A percentile compares a stretch with the other conserved stretches of the same genome.
phyloP scores from a whole-genome alignment of 2,329 filamentous ascomycete species.

The Shiraia bambusicola region DNA sequence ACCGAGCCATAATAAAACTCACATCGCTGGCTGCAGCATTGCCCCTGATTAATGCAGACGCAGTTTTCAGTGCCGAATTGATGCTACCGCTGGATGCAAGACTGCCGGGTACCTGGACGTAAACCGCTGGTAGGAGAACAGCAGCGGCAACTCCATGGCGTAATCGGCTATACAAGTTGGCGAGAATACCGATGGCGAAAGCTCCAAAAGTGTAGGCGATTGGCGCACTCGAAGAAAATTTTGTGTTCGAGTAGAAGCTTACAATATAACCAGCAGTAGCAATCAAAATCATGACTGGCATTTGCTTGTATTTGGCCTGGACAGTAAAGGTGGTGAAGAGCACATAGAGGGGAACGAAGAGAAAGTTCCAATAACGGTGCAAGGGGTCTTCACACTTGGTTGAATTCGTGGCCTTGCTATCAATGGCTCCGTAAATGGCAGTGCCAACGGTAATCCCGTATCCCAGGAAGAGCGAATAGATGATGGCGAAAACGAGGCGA shows the following conservation, averaged over 20 bases:
- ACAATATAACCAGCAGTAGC: slow-evolving; percentile 71
- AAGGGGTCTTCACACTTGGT: slow-evolving; percentile 50
- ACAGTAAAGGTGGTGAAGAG: slow-evolving; percentile 72
- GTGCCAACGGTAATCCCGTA: slow-evolving; percentile 54
- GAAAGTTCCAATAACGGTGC: slow-evolving; percentile 59
- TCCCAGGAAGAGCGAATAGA: slow-evolving; percentile 54
- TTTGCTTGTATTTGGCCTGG: slow-evolving; percentile 76
- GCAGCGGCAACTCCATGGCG: slow-evolving; percentile 53
- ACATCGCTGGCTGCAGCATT: slow-evolving; percentile 17
- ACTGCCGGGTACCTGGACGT: slow-evolving; percentile 38
- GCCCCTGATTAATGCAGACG: slow-evolving; percentile 29
- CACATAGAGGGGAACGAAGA: slow-evolving; percentile 74
- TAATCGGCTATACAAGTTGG: slow-evolving; percentile 73
- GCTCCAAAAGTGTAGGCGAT: slow-evolving; percentile 77
- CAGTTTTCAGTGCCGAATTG: slow-evolving; percentile 30
- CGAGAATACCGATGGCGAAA: slow-evolving; percentile 71
- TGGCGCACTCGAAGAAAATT: slow-evolving; percentile 68
- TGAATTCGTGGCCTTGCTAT: slow-evolving; percentile 46
- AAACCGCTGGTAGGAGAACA: slow-evolving; percentile 35
- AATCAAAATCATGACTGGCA: slow-evolving; percentile 73
- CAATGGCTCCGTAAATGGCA: slow-evolving; percentile 50
- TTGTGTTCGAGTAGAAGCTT: slow-evolving; percentile 70
- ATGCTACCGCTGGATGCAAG: slow-evolving; percentile 35
- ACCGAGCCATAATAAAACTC: slow-evolving; percentile 5
- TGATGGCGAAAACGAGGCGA: slow-evolving; percentile 54